Conservation (phyloP, 371 early-diverging fungal genomes). For the Mortierella sp. region DNA sequence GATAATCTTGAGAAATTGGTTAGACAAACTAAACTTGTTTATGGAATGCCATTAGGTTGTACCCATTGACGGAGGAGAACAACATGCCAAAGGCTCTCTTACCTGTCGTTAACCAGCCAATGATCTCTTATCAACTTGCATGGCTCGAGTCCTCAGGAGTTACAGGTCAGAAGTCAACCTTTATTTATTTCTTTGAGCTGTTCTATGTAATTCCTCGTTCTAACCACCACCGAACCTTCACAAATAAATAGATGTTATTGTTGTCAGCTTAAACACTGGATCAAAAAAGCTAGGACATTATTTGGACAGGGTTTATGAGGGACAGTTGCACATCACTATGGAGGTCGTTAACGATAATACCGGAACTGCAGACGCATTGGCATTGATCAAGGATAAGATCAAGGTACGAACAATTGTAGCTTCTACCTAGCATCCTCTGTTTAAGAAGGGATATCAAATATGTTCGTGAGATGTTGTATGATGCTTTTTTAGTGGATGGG, state of each 20-base stretch:
- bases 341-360: constrained; percentile 78
- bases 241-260: constrained; percentile 76
- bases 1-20: background rate
- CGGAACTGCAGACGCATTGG: constrained; percentile 90
- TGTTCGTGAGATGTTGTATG: background rate
- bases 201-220: background rate
- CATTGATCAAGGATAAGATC: constrained; percentile 82
- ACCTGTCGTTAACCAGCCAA: constrained; percentile 94
- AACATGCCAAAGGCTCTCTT: constrained; percentile 91
- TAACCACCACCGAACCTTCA: background rate
- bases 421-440: too few species aligned
- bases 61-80: constrained; percentile 86
- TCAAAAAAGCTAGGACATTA: constrained; percentile 76
- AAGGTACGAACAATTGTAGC: constrained; percentile 61
- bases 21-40: background rate
- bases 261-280: constrained; percentile 74
- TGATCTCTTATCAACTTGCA: constrained; percentile 90
- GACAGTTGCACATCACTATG: constrained; percentile 66
- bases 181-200: background rate
- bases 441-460: too few species aligned
- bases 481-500: background rate
- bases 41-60: constrained; percentile 64
- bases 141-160: constrained; percentile 94
- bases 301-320: constrained; percentile 80
- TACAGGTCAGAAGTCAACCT: constrained; percentile 65